Percentiles rank a stretch among this genome's conserved stretches.
Evolutionary conservation across 805 yeast genomes (phyloP).

Genomic region (Hanseniaspora jakobsenii): DNA sequence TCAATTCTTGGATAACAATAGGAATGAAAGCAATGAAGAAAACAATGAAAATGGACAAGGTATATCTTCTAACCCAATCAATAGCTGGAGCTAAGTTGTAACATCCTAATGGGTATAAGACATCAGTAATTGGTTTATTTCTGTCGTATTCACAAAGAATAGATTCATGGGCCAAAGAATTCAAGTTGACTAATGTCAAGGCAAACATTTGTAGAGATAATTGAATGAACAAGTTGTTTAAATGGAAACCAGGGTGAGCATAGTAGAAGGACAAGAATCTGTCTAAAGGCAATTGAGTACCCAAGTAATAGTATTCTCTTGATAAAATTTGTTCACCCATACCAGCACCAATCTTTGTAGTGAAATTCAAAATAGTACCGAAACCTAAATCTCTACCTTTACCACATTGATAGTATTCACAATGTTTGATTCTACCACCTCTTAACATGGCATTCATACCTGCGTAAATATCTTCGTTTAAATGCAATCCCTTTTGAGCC

Average conservation of each 20-base stretch:
- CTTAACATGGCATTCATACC: conserved; percentile 74
- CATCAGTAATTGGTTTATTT: conserved; percentile 55
- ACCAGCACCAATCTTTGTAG: conserved; percentile 83
- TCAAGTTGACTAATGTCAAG: conserved; percentile 57
- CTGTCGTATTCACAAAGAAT: conserved; percentile 56
- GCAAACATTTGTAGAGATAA: conserved; percentile 61
- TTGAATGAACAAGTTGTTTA: conserved; percentile 67
- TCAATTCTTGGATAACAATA: conserved; percentile 63
- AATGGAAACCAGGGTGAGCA: conserved; percentile 80
- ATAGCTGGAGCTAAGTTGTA: conserved; percentile 61
- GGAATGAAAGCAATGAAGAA: conserved; percentile 74
- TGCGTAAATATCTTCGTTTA: conserved; percentile 80
- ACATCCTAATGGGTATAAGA: conserved; percentile 56
- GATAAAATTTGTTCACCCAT: conserved; percentile 86
- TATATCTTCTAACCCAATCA: conserved; percentile 73
- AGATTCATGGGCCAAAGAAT: conserved; percentile 61
- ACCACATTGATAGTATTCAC: conserved; percentile 83
- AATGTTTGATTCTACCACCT: conserved; percentile 80
- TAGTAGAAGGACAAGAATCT: conserved; percentile 72
- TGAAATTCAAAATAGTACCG: conserved; percentile 74
- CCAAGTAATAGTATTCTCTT: conserved; percentile 70
- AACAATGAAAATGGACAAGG: conserved; percentile 68
- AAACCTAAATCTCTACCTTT: conserved; percentile 84
- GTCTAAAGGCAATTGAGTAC: conserved; percentile 69
- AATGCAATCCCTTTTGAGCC: conserved; percentile 75